Evolutionary conservation across 2,329 filamentous ascomycete species (phyloP), one percentile per base, ranked within the genome.

Genomic region (Aspergillus sergii): DNA sequence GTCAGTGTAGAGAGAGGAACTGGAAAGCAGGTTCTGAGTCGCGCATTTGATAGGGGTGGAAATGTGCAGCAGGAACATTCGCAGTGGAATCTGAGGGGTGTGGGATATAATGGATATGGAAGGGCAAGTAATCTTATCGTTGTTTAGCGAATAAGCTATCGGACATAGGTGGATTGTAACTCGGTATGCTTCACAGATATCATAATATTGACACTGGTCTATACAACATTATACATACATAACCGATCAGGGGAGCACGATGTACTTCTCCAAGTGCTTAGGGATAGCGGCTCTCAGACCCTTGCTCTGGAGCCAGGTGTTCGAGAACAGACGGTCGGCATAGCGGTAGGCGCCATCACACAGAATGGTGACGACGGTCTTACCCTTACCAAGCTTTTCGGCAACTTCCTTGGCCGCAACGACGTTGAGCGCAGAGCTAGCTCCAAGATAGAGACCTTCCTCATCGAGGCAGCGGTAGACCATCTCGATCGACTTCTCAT

Each of bases 281-380:
- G 95, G 95, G 76, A 99, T 90, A 50, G 93, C 89, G 32, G 82
- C 86, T 53, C 95, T 78, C 68, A 99, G 82, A 62, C 91, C 91
- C 88, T 98, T 99, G 73, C 89, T 88, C 77, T 89, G 85, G 69
- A 99, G 81, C 95, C 95, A 99, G 78, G 91, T 94, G 78, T 88
- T 88, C 53, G 92, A 96, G 81, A 99, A 99, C 66, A 99, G 78
- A 41, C 95, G 85, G 68, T 99, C 95, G 6, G 95, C 95, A 77
- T 99, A 99, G 73, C 95, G 84, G 76, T 99, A 98, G n/a, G 95
- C 95, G 64, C 95, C 95, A 76, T 99, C 95, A 74, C 93, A 97
- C 51, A 99, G 85, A 62, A 98, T 87, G 1, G 95, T 99, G 54
- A 98, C 95, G 28, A 99, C 91, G 0, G 92, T 97, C 78, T 94